phyloP scores from a whole-genome alignment of 176 grass and related monocot genomes.

The Avena atlantica region DNA sequence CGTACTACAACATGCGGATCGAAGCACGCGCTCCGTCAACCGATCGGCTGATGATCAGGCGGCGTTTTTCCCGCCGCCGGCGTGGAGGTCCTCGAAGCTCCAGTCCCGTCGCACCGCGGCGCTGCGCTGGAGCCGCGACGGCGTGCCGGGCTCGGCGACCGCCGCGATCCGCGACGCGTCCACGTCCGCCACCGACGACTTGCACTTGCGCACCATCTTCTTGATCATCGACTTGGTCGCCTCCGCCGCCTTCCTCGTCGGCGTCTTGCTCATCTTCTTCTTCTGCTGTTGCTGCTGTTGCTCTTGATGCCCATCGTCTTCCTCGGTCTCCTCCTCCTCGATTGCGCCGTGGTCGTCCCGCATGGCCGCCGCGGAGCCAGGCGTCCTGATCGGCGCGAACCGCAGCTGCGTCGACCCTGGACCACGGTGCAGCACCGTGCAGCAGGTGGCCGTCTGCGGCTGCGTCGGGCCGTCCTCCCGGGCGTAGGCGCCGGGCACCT shows the following conservation, averaged over 20 bases:
- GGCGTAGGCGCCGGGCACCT: constrained; percentile 2
- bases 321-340: neutral
- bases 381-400: constrained; percentile 50
- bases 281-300: neutral
- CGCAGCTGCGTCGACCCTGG: constrained; percentile 28
- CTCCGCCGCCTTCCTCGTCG: neutral
- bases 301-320: neutral
- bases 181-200: constrained; percentile 41
- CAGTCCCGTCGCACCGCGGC: constrained; percentile 70
- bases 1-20: too few relatives aligned
- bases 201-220: constrained; percentile 54
- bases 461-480: constrained; percentile 29
- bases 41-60: neutral
- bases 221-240: neutral
- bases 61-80: neutral
- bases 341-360: neutral
- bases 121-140: constrained; percentile 59
- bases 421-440: constrained; percentile 57
- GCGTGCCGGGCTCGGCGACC: constrained; percentile 16
- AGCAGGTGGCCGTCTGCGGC: constrained; percentile 54
- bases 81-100: constrained; percentile 79
- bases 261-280: neutral
- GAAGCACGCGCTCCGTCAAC: too few relatives aligned
- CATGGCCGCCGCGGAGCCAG: neutral
- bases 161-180: constrained; percentile 21